Base-by-base conservation (phyloP, 1,139 yeast species). In the Lodderomyces orthopsilosis region DNA sequence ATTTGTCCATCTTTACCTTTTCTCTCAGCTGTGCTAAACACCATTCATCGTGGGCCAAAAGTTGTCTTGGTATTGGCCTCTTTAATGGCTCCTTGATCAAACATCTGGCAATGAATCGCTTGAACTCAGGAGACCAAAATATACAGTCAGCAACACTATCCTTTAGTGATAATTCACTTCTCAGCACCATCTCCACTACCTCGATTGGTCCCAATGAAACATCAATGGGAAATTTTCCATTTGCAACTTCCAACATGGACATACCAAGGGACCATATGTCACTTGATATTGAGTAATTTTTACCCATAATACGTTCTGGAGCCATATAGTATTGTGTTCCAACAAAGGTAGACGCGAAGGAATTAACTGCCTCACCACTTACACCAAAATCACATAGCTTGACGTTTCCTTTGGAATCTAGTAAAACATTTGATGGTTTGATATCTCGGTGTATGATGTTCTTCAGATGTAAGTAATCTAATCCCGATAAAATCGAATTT, bases 311-410 rank as follows among this genome's bases (percentile, higher is more conserved):
- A 55, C 98, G 75, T 62, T 93, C 98, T 0, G 98, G 98, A 0
- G 98, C 98, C 98, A 93, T 93, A 63, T 93, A 93, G 61, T 88
- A 91, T 18, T 95, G 91, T 0, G 98, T 93, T 0, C 98, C 98
- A 0, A 96, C 94, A 59, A 91, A 93, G 0, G 98, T 93, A 1
- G 96, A 87, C 1, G 98, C 98, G 40, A 93, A 69, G 0, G 97
- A 89, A 61, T 91, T 85, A 19, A 91, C 97, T 12, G 93, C 96
- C 58, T 90, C 96, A 9, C 98, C 98, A 56, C 95, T 85, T 27
- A 93, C 98, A n/a, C 98, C 98, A 68, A 93, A 93, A 67, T 93
- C 98, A 66, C 98, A 93, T 39, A 93, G 70, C 61, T 93, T 93
- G 41, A 91, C 91, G 56, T 86, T 83, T 2, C 98, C 98, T 8